Percentiles rank a stretch among this genome's conserved stretches.
Evolutionary conservation across 2,329 filamentous ascomycete genomes (phyloP).

Genomic region (Diplodia seriata): DNA sequence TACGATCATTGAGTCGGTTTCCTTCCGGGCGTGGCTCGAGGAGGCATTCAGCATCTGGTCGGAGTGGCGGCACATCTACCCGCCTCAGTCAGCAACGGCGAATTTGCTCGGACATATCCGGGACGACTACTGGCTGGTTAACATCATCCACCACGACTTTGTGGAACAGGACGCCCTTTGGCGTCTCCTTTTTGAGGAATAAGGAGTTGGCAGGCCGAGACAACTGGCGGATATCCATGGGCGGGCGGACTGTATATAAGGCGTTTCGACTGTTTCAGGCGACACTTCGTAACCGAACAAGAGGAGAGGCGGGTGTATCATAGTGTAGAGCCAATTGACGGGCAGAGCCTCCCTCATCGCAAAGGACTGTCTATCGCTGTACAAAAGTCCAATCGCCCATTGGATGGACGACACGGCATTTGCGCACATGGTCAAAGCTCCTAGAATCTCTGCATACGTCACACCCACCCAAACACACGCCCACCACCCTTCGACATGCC

Average conservation of each 20-base stretch:
- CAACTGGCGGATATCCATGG: background rate
- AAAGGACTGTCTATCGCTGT: background rate
- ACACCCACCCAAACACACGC: background rate
- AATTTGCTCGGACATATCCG: constrained; percentile 72
- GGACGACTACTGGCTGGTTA: constrained; percentile 84
- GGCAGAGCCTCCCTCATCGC: background rate
- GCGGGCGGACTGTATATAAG: constrained; percentile 1
- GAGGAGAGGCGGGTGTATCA: background rate
- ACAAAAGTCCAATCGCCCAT: background rate
- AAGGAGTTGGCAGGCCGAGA: background rate
- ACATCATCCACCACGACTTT: constrained; percentile 84
- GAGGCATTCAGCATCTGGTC: constrained; percentile 96
- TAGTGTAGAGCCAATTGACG: background rate
- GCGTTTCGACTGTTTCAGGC: constrained; percentile 1
- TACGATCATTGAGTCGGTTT: constrained; percentile 95
- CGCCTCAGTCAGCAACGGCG: constrained; percentile 73
- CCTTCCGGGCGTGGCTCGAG: constrained; percentile 91
- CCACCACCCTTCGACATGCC: background rate
- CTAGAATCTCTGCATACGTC: constrained; percentile 7
- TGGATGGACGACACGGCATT: background rate
- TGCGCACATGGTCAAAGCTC: constrained; percentile 2
- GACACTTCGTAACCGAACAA: background rate
- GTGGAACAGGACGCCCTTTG: constrained; percentile 75
- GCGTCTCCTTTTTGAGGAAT: constrained; percentile 62
- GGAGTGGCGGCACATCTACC: constrained; percentile 91